These are phyloP conservation scores for Neocallimastix lanati DNA, from an alignment of 192 early-diverging fungal genomes.

Conservation along the genomic window DNA sequence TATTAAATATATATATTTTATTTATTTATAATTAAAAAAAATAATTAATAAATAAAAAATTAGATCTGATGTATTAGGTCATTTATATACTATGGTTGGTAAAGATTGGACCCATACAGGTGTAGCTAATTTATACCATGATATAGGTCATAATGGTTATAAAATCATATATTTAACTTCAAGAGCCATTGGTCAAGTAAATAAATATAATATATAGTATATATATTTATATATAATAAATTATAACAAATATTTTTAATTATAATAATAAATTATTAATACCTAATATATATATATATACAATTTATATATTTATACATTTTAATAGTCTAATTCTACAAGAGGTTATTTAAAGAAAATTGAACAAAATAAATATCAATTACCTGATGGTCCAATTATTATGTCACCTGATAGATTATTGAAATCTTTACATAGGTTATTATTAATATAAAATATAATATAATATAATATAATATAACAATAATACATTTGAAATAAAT, in stretches of 20 bases:
- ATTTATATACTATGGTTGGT: slow-evolving; percentile 92
- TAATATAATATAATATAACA: no score
- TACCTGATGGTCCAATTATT: slow-evolving; percentile 87
- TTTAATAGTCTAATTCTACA: no score
- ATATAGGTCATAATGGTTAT: slow-evolving; percentile 85
- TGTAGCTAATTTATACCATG: slow-evolving; percentile 88
- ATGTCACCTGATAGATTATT: slow-evolving; percentile 90
- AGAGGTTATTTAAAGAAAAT: background rate
- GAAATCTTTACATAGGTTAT: slow-evolving; percentile 62
- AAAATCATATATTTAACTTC: slow-evolving; percentile 86
- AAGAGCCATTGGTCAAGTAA: slow-evolving; percentile 84
- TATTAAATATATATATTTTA: no score
- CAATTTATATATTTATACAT: no score
- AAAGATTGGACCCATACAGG: slow-evolving; percentile 96
- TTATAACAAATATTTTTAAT: no score
- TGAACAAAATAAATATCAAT: slow-evolving; percentile 27
- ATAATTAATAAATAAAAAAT: no score
- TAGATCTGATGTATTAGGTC: slow-evolving; percentile 82
- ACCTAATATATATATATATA: no score
- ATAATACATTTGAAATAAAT: no score
- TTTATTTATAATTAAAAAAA: no score
- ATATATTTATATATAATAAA: no score
- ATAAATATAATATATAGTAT: background rate
- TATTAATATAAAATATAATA: no score
- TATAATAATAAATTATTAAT: no score